Percentiles rank a stretch among this genome's conserved stretches.
phyloP scores from a whole-genome alignment of 2,329 filamentous ascomycete genomes.

The Sporothrix schenckii region DNA sequence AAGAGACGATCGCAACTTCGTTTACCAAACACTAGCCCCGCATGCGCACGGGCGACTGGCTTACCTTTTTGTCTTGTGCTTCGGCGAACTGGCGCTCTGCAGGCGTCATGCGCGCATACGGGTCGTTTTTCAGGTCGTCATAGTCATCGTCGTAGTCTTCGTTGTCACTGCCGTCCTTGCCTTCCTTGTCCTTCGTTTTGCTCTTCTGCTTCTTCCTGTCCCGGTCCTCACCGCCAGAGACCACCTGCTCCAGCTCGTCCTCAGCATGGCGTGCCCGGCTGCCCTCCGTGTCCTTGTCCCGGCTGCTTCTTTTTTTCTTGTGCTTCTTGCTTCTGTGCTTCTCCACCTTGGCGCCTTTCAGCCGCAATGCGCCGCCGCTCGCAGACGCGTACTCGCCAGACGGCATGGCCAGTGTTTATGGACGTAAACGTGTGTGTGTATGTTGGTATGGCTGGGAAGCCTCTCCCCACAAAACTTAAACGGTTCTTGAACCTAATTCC shows the following conservation, averaged over 20 bases:
- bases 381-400: constrained; percentile 72
- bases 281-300: constrained; percentile 33
- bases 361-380: constrained; percentile 74
- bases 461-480: constrained; percentile 21
- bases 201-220: constrained; percentile 30
- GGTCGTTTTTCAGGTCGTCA: constrained; percentile 40
- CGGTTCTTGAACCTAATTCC: background rate
- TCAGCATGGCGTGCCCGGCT: constrained; percentile 37
- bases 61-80: constrained; percentile 70
- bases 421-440: background rate
- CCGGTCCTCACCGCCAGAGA: background rate
- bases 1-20: background rate
- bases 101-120: constrained; percentile 70
- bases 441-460: background rate
- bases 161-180: constrained; percentile 30
- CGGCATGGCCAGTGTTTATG: constrained; percentile 55
- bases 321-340: constrained; percentile 65
- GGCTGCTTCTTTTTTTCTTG: constrained; percentile 30
- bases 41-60: background rate
- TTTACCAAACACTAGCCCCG: background rate
- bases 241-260: constrained; percentile 33
- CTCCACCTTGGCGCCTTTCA: constrained; percentile 73
- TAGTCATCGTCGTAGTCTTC: constrained; percentile 38
- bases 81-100: constrained; percentile 82
- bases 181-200: constrained; percentile 14